Evolutionary conservation across 148 eudicot genomes (phyloP).

Genomic region (Spergularia bocconei): DNA sequence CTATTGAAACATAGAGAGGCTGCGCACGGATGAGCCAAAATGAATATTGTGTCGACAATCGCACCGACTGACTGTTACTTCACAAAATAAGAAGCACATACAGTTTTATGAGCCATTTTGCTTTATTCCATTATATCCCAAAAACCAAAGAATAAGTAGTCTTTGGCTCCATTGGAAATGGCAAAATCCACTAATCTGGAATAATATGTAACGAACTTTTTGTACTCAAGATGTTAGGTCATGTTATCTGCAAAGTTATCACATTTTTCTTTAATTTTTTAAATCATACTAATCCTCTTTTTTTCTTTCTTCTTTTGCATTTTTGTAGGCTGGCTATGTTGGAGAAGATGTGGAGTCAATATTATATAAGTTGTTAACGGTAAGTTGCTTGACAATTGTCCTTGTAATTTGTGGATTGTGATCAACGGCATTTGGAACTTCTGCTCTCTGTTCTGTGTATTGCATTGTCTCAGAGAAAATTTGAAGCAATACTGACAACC

Average conservation of each 20-base stretch:
- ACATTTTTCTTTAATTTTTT: neutral
- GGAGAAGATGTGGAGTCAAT: slow-evolving; percentile 97
- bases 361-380: slow-evolving; percentile 75
- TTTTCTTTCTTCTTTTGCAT: neutral
- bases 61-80: too few relatives aligned
- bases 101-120: too few relatives aligned
- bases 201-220: neutral
- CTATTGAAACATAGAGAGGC: too few relatives aligned
- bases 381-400: slow-evolving; percentile 24
- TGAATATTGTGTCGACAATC: too few relatives aligned
- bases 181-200: neutral
- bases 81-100: too few relatives aligned
- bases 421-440: neutral
- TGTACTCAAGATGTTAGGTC: neutral
- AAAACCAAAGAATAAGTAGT: too few relatives aligned
- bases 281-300: neutral
- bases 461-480: neutral
- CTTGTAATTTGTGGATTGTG: neutral
- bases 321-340: slow-evolving; percentile 86
- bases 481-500: neutral
- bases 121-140: too few relatives aligned
- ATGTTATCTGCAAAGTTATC: neutral
- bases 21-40: too few relatives aligned
- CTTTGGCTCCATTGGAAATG: too few relatives aligned
- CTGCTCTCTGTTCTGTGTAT: neutral